Base-by-base conservation (phyloP, 139 green algal genomes). In the Yamagishiella unicocca region DNA sequence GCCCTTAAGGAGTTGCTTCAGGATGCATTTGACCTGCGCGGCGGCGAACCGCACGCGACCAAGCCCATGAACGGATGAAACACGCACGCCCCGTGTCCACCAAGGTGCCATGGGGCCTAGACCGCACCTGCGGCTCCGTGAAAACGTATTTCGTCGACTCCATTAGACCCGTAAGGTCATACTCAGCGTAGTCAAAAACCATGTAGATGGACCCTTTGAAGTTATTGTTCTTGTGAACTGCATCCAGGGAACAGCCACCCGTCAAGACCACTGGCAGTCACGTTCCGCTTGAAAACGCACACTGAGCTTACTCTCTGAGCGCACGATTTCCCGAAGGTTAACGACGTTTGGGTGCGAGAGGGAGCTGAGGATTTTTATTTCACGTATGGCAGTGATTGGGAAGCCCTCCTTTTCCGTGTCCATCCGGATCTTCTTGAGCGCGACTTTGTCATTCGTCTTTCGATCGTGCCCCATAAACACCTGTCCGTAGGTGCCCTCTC, bases 331-430 rank as follows among this genome's bases (percentile, higher is more conserved):
- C 38, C 96, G 95, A 77, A 99, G 91, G 62, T 95, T 95, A 40
- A 99, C 96, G n/a, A 99, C 92, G 88, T 99, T 99, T 19, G 96
- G 93, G 70, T 99, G 93, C 55, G 96, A 90, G 25, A 98, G 87
- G 25, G 89, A 92, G 50, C 96, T 98, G 61, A 99, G 92, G 54
- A 99, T 98, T 82, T 99, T 99, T 85, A 99, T 99, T 89, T 99
- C 98, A 0, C 98, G 94, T 35, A 99, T 98, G 3, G 98, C 98
- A 9, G 98, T 99, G 91, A 99, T 99, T 17, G 98, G 98, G 78
- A 99, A 99, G 62, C 98, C 98, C 91, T 99, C 98, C 88, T 99
- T 99, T 90, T 99, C 97, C 75, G 96, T 99, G 90, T 99, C 98
- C 96, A 99, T 99, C 33, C 97, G 95, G 35, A 99, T 98, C 88